Conservation (phyloP, 2,329 filamentous ascomycete genomes). For the Talaromyces sp. region DNA sequence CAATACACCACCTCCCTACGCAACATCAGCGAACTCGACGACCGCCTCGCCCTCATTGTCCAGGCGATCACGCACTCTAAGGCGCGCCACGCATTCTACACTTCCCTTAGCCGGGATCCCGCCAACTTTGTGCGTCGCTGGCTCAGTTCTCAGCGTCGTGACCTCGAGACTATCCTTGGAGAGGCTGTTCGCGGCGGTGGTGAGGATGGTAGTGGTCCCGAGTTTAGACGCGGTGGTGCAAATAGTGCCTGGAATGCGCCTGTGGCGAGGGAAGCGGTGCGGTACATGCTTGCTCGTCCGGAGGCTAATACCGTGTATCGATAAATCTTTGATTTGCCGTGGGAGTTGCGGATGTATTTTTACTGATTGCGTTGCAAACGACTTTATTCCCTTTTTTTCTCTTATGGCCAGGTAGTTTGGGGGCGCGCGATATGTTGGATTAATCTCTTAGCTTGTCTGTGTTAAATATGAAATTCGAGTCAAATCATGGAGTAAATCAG, state of each 20-base stretch:
- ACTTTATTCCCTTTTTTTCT: not conserved
- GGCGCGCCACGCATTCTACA: constrained; percentile 85
- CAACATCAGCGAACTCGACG: constrained; percentile 73
- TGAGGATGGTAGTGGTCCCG: constrained; percentile 51
- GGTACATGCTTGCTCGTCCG: constrained; percentile 56
- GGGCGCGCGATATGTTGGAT: constrained; percentile 2
- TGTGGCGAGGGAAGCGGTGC: constrained; percentile 59
- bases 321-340: not conserved
- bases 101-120: constrained; percentile 72
- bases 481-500: not conserved
- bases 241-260: constrained; percentile 62
- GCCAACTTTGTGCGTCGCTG: constrained; percentile 80
- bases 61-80: constrained; percentile 81
- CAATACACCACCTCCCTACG: constrained; percentile 68
- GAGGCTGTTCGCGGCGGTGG: constrained; percentile 62
- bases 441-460: not conserved
- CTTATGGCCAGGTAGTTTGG: constrained; percentile 12
- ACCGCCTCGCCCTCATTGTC: constrained; percentile 76
- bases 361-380: constrained; percentile 2
- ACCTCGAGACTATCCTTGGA: constrained; percentile 82
- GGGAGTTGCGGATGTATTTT: not conserved
- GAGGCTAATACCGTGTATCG: constrained; percentile 27
- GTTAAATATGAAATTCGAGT: not conserved
- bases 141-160: constrained; percentile 85
- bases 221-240: constrained; percentile 49